Evolutionary conservation across 148 eudicot species (phyloP), one percentile per base, ranked within the genome.

Genomic region (Pharnaceum exiguum): DNA sequence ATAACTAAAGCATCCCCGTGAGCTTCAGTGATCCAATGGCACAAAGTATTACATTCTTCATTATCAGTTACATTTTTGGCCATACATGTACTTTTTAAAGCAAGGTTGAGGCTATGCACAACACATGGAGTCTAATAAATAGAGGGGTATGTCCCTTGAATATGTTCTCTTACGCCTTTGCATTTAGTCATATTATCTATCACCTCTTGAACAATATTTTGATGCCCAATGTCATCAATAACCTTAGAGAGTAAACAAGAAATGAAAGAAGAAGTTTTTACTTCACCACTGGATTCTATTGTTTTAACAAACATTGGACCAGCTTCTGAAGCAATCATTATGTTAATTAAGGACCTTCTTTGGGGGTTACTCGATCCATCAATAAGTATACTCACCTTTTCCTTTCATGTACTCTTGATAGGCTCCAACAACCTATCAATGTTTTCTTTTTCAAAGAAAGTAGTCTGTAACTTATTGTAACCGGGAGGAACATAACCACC

Each of bases 91-190:
- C 63, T 62, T 30, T 57, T 62, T 23, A 36, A 18, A 9, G 59
- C 55, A 65, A 66, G 70, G 23, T 65, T 54, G 18, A 44, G 54
- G 5, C 64, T 67, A 22, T 49, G 42, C 1, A 66, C 55, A 10
- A 66, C 55, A 49, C 70, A 66, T 25, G 70, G 63, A 10, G 58
- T 66, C 62, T 47, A 65, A 55, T 43, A 65, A 1, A 65, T 46
- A 55, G 55, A 46, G 1, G 55, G 55, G 16, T 67, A 67, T 28
- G 27, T 58, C 2, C 58, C 33, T 47, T 63, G 40, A 39, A 63
- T 51, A 8, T 51, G 25, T 25, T 51, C 59, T 37, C 59, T 59
- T 3, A 5, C 33, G 13, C 23, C 51, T 10, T 67, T 49, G 13
- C 58, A 36, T 57, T 58, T 67, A 15, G 25, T 46, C 7, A 52